These are phyloP conservation scores for Castanea sativa DNA, from an alignment of 306 rosid species.

Conservation along the genomic window DNA sequence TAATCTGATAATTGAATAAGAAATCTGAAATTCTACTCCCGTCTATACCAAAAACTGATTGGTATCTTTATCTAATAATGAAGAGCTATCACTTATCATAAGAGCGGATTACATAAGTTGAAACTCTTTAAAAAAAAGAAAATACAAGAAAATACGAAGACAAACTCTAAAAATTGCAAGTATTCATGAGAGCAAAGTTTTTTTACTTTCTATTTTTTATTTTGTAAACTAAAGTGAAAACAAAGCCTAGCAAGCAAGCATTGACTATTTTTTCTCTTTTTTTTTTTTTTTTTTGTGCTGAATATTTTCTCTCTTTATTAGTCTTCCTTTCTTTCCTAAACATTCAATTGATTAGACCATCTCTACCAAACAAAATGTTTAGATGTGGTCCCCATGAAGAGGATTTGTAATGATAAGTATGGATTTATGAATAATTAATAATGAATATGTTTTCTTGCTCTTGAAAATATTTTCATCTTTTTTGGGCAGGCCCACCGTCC, in stretches of 20 bases:
- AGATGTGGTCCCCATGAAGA: constrained; percentile 16
- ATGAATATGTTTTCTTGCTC: neutral
- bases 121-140: too few relatives aligned
- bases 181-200: neutral
- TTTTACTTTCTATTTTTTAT: too few relatives aligned
- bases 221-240: too few relatives aligned
- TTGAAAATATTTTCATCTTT: neutral
- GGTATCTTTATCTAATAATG: too few relatives aligned
- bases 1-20: too few relatives aligned
- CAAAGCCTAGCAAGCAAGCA: neutral
- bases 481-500: constrained; percentile 28
- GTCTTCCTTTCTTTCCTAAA: constrained; percentile 22
- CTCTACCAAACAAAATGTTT: constrained; percentile 14
- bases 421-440: constrained; percentile 2
- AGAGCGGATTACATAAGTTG: rapidly evolving
- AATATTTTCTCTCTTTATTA: neutral
- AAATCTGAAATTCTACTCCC: rapidly evolving
- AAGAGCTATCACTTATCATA: too few relatives aligned
- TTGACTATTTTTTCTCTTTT: neutral
- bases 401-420: constrained; percentile 13
- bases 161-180: neutral
- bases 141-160: neutral
- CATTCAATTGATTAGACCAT: constrained; percentile 28
- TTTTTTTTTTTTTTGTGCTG: neutral
- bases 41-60: rapidly evolving